A percentile compares a stretch with the other conserved stretches of the same genome.
These are phyloP conservation scores for Calonectria montana DNA, from an alignment of 2,329 filamentous ascomycete genomes.

Conservation along the genomic window DNA sequence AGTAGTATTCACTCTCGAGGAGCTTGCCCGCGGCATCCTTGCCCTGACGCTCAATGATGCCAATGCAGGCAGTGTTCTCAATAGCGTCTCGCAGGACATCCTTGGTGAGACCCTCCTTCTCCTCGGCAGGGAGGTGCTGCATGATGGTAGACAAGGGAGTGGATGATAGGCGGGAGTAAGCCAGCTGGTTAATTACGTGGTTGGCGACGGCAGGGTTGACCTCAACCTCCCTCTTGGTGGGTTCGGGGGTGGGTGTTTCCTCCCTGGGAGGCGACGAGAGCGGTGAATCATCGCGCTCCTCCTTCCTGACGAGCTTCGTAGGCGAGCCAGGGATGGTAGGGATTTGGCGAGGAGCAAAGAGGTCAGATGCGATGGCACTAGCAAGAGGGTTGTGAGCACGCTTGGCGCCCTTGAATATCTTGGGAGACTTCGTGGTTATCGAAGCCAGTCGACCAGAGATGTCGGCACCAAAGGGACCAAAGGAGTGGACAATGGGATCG, in stretches of 20 bases:
- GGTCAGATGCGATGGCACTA: conserved; percentile 38
- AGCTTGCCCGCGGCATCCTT: conserved; percentile 96
- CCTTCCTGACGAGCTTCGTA: conserved; percentile 27
- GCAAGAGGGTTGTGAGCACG: conserved; percentile 33
- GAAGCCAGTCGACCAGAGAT: conserved; percentile 85
- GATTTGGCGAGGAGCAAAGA: conserved; percentile 37
- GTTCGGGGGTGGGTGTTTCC: conserved; percentile 35
- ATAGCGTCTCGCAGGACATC: conserved; percentile 77
- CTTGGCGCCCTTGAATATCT: conserved; percentile 47
- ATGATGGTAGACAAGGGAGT: conserved; percentile 91
- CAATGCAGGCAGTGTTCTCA: conserved; percentile 81
- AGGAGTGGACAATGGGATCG: conserved; percentile 91
- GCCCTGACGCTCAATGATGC: conserved; percentile 88
- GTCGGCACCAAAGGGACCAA: conserved; percentile 89
- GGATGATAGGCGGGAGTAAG: conserved; percentile 91
- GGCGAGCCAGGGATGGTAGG: conserved; percentile 40
- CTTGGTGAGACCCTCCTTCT: conserved; percentile 69
- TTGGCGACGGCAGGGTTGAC: conserved; percentile 70
- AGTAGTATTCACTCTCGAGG: conserved; percentile 97
- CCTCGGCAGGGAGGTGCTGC: conserved; percentile 80
- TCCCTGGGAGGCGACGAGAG: conserved; percentile 41
- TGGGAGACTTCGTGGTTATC: conserved; percentile 77
- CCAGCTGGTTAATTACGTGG: conserved; percentile 94
- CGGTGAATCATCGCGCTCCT: conserved; percentile 34
- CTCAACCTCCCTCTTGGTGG: conserved; percentile 42